Evolutionary conservation across 2,329 filamentous ascomycete species (phyloP).

Genomic region (Emydomyces testavorans): DNA sequence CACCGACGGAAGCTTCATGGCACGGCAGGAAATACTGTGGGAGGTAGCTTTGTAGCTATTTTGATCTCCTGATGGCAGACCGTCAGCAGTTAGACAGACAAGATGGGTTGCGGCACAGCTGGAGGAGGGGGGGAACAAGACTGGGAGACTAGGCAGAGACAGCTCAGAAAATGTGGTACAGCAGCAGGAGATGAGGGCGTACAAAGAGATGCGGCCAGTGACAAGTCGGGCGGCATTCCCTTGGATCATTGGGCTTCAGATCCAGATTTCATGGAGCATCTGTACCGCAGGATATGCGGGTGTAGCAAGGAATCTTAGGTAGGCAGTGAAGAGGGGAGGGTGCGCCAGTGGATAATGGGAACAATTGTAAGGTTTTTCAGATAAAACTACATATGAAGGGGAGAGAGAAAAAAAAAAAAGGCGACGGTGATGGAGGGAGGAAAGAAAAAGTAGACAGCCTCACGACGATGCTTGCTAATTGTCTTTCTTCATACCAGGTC

Average conservation of each 20-base stretch:
- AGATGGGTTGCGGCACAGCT: no score
- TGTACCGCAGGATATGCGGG: conserved; percentile 9
- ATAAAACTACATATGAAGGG: no score
- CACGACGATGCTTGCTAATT: no score
- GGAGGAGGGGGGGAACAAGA: not conserved
- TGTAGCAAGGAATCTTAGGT: not conserved
- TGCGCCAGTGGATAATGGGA: no score
- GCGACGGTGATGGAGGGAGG: no score
- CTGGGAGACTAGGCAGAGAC: conserved; percentile 1
- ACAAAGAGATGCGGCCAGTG: conserved; percentile 15
- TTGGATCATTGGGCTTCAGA: conserved; percentile 7
- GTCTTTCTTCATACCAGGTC: no score
- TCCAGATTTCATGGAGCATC: conserved; percentile 5
- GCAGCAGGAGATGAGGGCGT: conserved; percentile 15
- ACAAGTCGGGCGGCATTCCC: conserved; percentile 12
- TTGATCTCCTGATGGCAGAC: conserved; percentile 3
- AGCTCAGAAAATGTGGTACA: conserved; percentile 15
- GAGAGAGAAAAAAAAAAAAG: no score
- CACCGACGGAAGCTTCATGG: conserved; percentile 20
- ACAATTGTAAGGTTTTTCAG: no score
- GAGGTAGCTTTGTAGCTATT: conserved; percentile 2
- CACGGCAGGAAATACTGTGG: conserved; percentile 12
- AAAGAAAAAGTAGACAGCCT: no score
- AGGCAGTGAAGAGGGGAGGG: not conserved
- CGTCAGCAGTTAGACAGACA: not conserved